Percentiles rank a stretch among this genome's conserved stretches.
Conservation (phyloP, 768 basidiomycete species). For the Kwoniella newhampshirensis region DNA sequence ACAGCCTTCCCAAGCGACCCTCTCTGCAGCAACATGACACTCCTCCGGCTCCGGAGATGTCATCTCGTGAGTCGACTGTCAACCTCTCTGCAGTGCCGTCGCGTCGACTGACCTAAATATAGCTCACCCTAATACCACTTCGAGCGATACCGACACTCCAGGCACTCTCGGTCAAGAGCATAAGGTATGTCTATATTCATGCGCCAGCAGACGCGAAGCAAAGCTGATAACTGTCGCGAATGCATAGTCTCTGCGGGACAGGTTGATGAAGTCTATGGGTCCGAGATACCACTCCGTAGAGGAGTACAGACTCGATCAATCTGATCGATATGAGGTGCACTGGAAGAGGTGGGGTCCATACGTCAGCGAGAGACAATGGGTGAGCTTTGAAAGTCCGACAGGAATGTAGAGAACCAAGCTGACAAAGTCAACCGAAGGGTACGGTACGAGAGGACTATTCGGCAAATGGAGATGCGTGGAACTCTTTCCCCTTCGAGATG, state of each 20-base stretch:
- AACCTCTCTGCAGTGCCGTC: too few relatives aligned
- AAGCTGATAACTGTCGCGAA: conserved; percentile 8
- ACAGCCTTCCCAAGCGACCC: conserved; percentile 48
- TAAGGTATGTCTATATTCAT: conserved; percentile 23
- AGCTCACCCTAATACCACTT: conserved; percentile 31
- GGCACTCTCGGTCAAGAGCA: conserved; percentile 34
- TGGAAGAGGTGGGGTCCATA: conserved; percentile 99
- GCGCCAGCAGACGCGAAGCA: too few relatives aligned
- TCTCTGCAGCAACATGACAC: conserved; percentile 26
- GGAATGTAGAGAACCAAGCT: not conserved
- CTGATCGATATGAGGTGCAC: conserved; percentile 73
- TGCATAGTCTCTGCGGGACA: conserved; percentile 58
- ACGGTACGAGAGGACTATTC: conserved; percentile 99
- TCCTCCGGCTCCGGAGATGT: conserved; percentile 24
- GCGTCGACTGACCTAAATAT: too few relatives aligned
- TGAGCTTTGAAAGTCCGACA: conserved; percentile 53
- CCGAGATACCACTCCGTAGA: conserved; percentile 76
- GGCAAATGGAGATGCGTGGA: conserved; percentile 78
- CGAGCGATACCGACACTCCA: conserved; percentile 47
- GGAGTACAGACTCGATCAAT: conserved; percentile 72
- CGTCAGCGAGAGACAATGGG: conserved; percentile 96
- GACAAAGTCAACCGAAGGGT: conserved; percentile 60
- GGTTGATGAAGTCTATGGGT: conserved; percentile 66
- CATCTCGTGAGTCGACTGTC: conserved; percentile 29
- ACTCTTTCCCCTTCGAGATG: conserved; percentile 52